A percentile compares a stretch with the other conserved stretches of the same genome.
These are phyloP conservation scores for Posidonia oceanica DNA, from an alignment of 116 monocot species.

Conservation along the genomic window DNA sequence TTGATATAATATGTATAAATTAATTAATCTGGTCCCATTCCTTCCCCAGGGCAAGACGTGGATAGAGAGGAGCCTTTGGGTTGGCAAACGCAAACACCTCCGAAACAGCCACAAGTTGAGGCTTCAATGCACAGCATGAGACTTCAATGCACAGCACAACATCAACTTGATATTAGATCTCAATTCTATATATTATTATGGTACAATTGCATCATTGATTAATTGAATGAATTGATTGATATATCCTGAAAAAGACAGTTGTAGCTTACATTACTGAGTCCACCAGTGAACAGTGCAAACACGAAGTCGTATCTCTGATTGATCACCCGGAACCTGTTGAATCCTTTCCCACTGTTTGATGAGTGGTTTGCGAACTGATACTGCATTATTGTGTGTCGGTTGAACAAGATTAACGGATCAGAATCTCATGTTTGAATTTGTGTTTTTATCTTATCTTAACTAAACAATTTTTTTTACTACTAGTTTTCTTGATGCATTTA, in stretches of 20 bases:
- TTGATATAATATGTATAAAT: neutral
- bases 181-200: too few species aligned
- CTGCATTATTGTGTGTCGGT: neutral
- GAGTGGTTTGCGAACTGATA: constrained; percentile 10
- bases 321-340: constrained; percentile 9
- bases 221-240: too few species aligned
- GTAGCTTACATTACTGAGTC: neutral
- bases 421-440: neutral
- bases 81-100: constrained; percentile 8
- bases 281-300: constrained; percentile 18
- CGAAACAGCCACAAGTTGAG: constrained; percentile 6
- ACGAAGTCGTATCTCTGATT: constrained; percentile 17
- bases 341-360: neutral
- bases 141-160: neutral
- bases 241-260: neutral
- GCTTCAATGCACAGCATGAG: neutral
- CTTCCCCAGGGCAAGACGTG: constrained; percentile 9
- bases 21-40: constrained; percentile 8
- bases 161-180: too few species aligned
- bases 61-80: constrained; percentile 13
- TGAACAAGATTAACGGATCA: too few species aligned
- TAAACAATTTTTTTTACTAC: too few species aligned
- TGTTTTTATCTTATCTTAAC: too few species aligned
- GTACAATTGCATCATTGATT: too few species aligned
- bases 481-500: too few species aligned